Conservation (phyloP, 2,329 filamentous ascomycete genomes). For the Epichloe aotearoae region DNA sequence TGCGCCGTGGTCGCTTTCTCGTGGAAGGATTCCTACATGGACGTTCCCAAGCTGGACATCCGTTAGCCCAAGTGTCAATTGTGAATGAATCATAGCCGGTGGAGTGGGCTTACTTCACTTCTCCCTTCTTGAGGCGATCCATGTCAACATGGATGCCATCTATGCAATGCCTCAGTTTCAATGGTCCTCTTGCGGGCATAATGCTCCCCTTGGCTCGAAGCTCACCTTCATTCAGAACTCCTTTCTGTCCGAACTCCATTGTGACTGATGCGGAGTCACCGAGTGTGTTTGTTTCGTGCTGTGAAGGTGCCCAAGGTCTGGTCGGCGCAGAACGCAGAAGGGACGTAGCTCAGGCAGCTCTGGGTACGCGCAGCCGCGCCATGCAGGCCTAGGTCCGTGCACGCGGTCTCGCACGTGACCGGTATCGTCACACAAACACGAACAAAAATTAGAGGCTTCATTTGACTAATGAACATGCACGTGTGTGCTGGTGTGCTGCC, state of each 20-base stretch:
- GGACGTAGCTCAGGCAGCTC: constrained; percentile 33
- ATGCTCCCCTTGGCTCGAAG: background rate
- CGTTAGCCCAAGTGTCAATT: constrained; percentile 13
- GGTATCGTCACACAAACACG: background rate
- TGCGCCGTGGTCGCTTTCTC: constrained; percentile 13
- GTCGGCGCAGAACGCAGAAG: constrained; percentile 12
- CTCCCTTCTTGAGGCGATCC: constrained; percentile 95
- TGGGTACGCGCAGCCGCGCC: constrained; percentile 28
- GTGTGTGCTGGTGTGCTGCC: too few species aligned
- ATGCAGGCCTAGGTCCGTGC: constrained; percentile 6
- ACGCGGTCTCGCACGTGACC: constrained; percentile 13
- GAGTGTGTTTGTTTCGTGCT: too few species aligned
- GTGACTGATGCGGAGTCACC: constrained; percentile 2
- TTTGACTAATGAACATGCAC: background rate
- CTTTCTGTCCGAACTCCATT: constrained; percentile 53
- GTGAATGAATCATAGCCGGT: background rate
- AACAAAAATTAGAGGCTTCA: background rate
- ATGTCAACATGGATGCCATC: constrained; percentile 99
- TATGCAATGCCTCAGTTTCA: constrained; percentile 23
- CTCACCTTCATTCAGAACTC: constrained; percentile 51
- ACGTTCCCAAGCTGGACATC: constrained; percentile 71
- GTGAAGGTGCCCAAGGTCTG: constrained; percentile 7
- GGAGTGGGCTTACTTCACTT: constrained; percentile 69
- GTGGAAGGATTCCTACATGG: constrained; percentile 52
- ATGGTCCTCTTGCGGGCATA: background rate